Conservation (phyloP, 208 protist genomes). For the Acanthamoeba lenticulata region DNA sequence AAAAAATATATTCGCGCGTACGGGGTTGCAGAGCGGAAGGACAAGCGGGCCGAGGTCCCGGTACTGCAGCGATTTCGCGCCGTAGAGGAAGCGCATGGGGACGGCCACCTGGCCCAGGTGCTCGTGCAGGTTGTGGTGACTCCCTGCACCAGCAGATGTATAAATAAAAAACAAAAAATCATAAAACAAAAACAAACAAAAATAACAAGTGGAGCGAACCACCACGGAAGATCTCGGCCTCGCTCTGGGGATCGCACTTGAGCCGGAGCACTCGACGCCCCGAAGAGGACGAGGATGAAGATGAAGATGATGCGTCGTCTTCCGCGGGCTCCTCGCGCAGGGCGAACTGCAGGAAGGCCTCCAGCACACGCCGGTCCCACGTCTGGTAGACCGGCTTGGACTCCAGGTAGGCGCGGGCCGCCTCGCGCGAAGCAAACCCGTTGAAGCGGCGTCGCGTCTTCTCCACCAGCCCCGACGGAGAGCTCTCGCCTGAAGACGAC, state of each 20-base stretch:
- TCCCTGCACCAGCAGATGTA: too few species aligned
- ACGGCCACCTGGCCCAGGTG: background rate
- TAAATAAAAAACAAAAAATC: too few species aligned
- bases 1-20: too few species aligned
- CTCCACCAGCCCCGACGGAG: background rate
- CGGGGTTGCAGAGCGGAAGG: background rate
- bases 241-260: background rate
- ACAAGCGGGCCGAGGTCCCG: background rate
- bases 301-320: too few species aligned
- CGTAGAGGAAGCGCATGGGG: background rate
- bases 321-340: background rate
- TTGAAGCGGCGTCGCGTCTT: slow-evolving; percentile 25
- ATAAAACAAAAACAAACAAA: background rate
- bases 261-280: slow-evolving; percentile 26
- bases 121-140: slow-evolving; percentile 3
- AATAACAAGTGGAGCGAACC: too few species aligned
- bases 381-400: background rate
- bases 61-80: background rate
- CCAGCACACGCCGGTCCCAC: background rate
- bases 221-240: background rate
- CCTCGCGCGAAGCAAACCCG: background rate
- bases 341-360: background rate
- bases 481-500: too few species aligned
- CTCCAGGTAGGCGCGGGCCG: background rate
- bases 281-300: too few species aligned